Conservation (phyloP, 768 basidiomycete species). For the Coprinopsis marcescibilis region DNA sequence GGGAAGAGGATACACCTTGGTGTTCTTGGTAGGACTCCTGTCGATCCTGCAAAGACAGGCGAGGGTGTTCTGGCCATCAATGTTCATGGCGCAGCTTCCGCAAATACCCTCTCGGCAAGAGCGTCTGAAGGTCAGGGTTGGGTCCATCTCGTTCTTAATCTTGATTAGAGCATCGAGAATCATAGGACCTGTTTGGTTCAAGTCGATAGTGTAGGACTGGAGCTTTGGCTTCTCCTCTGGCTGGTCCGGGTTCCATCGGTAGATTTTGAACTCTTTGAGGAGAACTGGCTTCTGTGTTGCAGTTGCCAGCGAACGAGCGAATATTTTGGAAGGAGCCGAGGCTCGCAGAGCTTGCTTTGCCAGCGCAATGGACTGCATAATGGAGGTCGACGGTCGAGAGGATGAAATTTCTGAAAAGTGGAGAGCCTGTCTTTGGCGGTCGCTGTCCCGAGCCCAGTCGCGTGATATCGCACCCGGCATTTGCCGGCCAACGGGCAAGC, state of each 20-base stretch:
- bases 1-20: slow-evolving; percentile 95
- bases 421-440: slow-evolving; percentile 7
- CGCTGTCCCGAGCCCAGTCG: slow-evolving; percentile 11
- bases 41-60: slow-evolving; percentile 97
- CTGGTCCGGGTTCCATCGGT: slow-evolving; percentile 98
- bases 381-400: slow-evolving; percentile 8
- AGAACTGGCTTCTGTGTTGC: slow-evolving; percentile 55
- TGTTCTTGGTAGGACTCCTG: slow-evolving; percentile 58
- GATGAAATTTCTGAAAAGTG: slow-evolving; percentile 9
- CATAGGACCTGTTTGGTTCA: slow-evolving; percentile 96
- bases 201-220: slow-evolving; percentile 87
- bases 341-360: slow-evolving; percentile 9
- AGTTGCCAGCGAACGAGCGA: slow-evolving; percentile 16
- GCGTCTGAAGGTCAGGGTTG: slow-evolving; percentile 92
- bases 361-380: slow-evolving; percentile 8
- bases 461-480: slow-evolving; percentile 19
- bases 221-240: slow-evolving; percentile 87
- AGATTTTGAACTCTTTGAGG: slow-evolving; percentile 96
- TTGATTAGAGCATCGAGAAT: slow-evolving; percentile 93
- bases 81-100: slow-evolving; percentile 98
- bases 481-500: slow-evolving; percentile 5
- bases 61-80: slow-evolving; percentile 96
- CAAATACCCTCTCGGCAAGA: slow-evolving; percentile 96
- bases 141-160: slow-evolving; percentile 98
- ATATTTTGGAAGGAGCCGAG: slow-evolving; percentile 9